Evolutionary conservation across 2,329 filamentous ascomycete species (phyloP), one percentile per base, ranked within the genome.

Genomic region (Pezicula radicicola): DNA sequence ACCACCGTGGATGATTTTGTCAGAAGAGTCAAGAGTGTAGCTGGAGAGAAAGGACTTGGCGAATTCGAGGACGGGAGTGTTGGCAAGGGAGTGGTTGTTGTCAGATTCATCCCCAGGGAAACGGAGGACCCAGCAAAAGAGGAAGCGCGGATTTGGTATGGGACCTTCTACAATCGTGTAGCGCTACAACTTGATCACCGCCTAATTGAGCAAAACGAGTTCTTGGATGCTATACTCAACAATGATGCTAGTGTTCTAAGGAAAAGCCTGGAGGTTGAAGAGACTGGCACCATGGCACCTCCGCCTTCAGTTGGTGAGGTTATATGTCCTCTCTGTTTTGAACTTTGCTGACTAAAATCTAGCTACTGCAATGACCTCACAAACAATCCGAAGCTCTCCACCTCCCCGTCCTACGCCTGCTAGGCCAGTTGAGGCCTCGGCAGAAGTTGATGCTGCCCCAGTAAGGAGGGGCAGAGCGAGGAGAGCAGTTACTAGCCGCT

Each of bases 131-230:
- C 9, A 77, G 75, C 41, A 80, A 84, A 62, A 73, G 77, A 10
- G 71, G 77, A 28, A 64, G 76, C 37, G 63, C 76, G 58, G 70
- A 77, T 50, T 9, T 96, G 89, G 90, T 89, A 83, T 54, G 75
- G 80, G 15, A 73, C 83, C 2, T 85, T 96, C 59, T 79, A 86
- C 58, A 85, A 78, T 5, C 73, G 84, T 7, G 81, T 95, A 15
- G 88, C 91, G 2, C 67, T 86, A 18, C 76, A 83, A 43, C 78
- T 95, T 12, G 87, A 91, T 55, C 91, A 96, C 66, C 83, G 91
- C 4, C 85, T 91, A 2, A 86, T 97, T 49, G 85, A 93, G 60
- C 91, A 97, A 64, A 91, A 88, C 52, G 92, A 97, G 61, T 96
- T 99, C 56, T 77, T 99, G 2, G 91, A 96, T 67, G 89, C 89